Evolutionary conservation across 352 stramenopile genomes (phyloP).

Genomic region (Pythium oligandrum): DNA sequence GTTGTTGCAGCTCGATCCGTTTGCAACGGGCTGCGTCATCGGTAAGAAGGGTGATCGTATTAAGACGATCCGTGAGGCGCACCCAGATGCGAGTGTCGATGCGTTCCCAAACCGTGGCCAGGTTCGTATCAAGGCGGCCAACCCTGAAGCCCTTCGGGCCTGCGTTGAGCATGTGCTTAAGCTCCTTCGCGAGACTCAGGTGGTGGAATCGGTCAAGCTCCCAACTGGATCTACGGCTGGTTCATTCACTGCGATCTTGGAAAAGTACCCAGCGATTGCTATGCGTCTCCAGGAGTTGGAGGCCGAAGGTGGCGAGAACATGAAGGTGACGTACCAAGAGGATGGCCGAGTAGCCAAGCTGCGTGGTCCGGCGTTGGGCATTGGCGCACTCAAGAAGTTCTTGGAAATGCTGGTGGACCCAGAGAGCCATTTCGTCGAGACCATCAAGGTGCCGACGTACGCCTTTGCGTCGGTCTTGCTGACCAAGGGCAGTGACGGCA

Average conservation of each 20-base stretch:
- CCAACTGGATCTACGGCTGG: constrained; percentile 11
- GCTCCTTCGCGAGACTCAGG: constrained; percentile 51
- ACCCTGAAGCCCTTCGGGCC: constrained; percentile 44
- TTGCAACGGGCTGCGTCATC: constrained; percentile 67
- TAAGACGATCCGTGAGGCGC: constrained; percentile 53
- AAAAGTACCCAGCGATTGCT: constrained; percentile 49
- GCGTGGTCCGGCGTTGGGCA: constrained; percentile 56
- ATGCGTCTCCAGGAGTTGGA: constrained; percentile 67
- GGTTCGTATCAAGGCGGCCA: constrained; percentile 63
- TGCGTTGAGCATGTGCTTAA: constrained; percentile 63
- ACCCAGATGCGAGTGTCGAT: constrained; percentile 62
- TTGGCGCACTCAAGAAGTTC: constrained; percentile 69
- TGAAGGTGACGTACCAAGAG: constrained; percentile 60
- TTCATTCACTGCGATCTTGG: constrained; percentile 48
- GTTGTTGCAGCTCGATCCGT: constrained; percentile 69
- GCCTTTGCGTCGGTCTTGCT: constrained; percentile 49
- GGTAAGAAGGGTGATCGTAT: constrained; percentile 81
- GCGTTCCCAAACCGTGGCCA: constrained; percentile 65
- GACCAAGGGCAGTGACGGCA: constrained; percentile 24
- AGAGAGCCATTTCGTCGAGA: constrained; percentile 57
- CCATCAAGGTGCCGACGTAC: constrained; percentile 46
- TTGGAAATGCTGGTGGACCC: constrained; percentile 66
- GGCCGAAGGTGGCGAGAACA: constrained; percentile 59
- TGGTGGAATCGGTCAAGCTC: constrained; percentile 58
- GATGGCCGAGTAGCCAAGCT: constrained; percentile 68